phyloP scores from a whole-genome alignment of 1,284 basidiomycete species.

The Marasmius sp. region DNA sequence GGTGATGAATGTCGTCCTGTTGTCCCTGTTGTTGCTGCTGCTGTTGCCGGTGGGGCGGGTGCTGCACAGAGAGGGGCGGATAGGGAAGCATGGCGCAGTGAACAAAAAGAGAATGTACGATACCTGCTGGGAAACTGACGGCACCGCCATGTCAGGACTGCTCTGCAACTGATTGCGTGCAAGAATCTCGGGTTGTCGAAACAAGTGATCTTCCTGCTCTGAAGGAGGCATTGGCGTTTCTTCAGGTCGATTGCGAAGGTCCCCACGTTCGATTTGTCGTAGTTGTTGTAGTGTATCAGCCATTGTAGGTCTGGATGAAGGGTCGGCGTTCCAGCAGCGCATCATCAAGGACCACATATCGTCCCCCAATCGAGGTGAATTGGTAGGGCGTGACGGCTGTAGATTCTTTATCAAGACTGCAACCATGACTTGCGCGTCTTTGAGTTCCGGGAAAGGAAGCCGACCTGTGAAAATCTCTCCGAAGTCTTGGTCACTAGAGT shows the following conservation, averaged over 20 bases:
- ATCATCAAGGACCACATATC: background rate
- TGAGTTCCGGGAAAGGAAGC: background rate
- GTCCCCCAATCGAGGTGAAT: background rate
- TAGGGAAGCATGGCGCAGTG: background rate
- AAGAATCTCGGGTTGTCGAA: no score
- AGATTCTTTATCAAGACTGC: background rate
- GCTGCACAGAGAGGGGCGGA: slow-evolving; percentile 31
- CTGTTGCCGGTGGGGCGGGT: slow-evolving; percentile 36
- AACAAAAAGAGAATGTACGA: no score
- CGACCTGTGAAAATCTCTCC: background rate
- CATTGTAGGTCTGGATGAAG: background rate
- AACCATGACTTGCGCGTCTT: background rate
- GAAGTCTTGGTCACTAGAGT: background rate
- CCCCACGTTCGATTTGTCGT: no score
- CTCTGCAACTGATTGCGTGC: no score
- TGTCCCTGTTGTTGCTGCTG: slow-evolving; percentile 40
- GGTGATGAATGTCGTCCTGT: slow-evolving; percentile 32
- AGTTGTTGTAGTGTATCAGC: background rate
- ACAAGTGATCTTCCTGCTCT: no score
- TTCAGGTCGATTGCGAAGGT: no score
- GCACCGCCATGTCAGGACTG: no score
- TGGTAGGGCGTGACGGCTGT: background rate
- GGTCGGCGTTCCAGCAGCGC: background rate
- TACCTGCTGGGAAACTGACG: no score
- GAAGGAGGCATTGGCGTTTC: no score